phyloP scores from a whole-genome alignment of 768 basidiomycete genomes.

The Trametopsis cervina region DNA sequence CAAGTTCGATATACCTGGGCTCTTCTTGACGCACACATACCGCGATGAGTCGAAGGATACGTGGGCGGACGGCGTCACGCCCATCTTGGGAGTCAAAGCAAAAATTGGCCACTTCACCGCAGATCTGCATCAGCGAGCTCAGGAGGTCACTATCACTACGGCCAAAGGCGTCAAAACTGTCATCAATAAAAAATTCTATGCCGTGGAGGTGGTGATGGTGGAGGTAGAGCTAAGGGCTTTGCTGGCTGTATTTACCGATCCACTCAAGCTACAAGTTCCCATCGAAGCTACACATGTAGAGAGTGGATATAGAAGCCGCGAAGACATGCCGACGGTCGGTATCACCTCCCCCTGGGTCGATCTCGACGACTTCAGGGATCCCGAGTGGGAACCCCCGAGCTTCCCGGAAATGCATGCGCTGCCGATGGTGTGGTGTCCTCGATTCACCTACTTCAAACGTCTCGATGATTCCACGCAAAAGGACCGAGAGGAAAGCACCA shows the following conservation, averaged over 20 bases:
- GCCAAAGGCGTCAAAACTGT: slow-evolving; percentile 52
- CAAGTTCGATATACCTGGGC: slow-evolving; percentile 63
- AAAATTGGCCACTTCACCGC: slow-evolving; percentile 75
- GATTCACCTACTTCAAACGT: slow-evolving; percentile 75
- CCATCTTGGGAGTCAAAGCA: slow-evolving; percentile 82
- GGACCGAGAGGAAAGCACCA: slow-evolving; percentile 43
- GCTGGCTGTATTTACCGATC: slow-evolving; percentile 70
- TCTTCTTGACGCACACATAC: slow-evolving; percentile 86
- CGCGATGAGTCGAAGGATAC: slow-evolving; percentile 73
- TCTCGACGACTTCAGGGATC: slow-evolving; percentile 75
- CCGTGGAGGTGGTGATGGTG: slow-evolving; percentile 77
- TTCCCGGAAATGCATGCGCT: slow-evolving; percentile 61
- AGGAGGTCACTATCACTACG: slow-evolving; percentile 63
- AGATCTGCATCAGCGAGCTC: slow-evolving; percentile 88
- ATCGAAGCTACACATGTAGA: slow-evolving; percentile 39
- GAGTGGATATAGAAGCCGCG: slow-evolving; percentile 42
- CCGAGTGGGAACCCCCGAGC: slow-evolving; percentile 51
- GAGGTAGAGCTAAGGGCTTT: slow-evolving; percentile 72
- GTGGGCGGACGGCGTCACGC: slow-evolving; percentile 73
- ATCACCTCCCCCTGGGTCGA: slow-evolving; percentile 64
- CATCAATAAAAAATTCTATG: slow-evolving; percentile 80
- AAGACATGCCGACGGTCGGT: slow-evolving; percentile 36
- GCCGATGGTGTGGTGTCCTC: slow-evolving; percentile 71
- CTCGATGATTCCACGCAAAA: slow-evolving; percentile 29
- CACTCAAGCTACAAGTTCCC: slow-evolving; percentile 52